A percentile compares a stretch with the other conserved stretches of the same genome.
Conservation (phyloP, 1,139 yeast genomes). For the Tardiomyces depauwii region DNA sequence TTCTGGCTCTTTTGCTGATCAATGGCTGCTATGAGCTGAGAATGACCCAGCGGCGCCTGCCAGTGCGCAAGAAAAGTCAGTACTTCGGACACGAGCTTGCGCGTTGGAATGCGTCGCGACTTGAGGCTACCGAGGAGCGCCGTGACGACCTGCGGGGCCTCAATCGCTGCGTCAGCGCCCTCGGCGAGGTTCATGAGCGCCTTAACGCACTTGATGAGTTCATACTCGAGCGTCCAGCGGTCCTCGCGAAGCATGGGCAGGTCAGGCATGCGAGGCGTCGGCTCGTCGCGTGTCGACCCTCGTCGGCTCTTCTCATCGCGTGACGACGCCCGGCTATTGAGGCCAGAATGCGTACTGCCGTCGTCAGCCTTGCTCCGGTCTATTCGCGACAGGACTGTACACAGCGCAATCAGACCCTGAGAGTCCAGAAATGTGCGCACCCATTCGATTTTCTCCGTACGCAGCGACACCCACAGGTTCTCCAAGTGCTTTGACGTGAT, state of each 20-base stretch:
- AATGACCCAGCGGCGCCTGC: conserved; percentile 45
- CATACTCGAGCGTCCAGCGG: conserved; percentile 45
- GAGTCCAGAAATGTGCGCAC: conserved; percentile 66
- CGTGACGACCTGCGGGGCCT: conserved; percentile 40
- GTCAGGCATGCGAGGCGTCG: conserved; percentile 16
- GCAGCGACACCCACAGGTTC: conserved; percentile 78
- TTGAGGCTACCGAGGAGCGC: conserved; percentile 48
- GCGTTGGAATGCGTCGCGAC: conserved; percentile 56
- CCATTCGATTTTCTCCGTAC: conserved; percentile 92
- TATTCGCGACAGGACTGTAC: conserved; percentile 42
- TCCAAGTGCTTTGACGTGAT: conserved; percentile 65
- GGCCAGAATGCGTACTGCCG: too few species aligned
- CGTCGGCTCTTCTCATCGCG: too few species aligned
- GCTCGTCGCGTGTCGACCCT: too few species aligned
- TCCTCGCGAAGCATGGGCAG: conserved; percentile 24
- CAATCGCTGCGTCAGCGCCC: conserved; percentile 47
- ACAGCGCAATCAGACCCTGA: conserved; percentile 84
- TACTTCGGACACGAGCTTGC: conserved; percentile 76
- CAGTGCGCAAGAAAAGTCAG: conserved; percentile 44
- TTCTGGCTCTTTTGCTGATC: conserved; percentile 51
- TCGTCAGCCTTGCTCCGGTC: conserved; percentile 10
- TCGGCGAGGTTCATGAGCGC: conserved; percentile 44
- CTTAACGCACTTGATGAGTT: conserved; percentile 51
- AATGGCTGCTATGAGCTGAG: conserved; percentile 51
- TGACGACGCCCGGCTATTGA: too few species aligned